phyloP scores from a whole-genome alignment of 2,329 filamentous ascomycete species.

The Diaporthe ilicicola region DNA sequence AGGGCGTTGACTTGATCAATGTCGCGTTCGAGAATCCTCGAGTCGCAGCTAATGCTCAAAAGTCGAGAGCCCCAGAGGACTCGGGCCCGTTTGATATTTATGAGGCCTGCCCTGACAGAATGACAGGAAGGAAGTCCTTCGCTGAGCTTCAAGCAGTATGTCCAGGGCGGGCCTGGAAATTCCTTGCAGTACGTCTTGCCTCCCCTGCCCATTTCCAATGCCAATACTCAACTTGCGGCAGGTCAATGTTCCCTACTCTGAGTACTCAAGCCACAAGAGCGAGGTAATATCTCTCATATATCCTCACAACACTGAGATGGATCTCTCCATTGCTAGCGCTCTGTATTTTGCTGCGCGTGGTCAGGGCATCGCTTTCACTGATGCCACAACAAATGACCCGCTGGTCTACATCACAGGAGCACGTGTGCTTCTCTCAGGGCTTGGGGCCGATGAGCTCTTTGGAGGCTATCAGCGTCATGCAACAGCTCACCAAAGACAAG shows the following conservation, averaged over 20 bases:
- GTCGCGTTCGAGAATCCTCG: constrained; percentile 97
- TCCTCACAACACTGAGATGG: constrained; percentile 98
- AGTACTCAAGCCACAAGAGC: constrained; percentile 73
- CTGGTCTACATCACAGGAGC: constrained; percentile 72
- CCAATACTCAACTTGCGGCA: constrained; percentile 40
- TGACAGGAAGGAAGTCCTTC: constrained; percentile 84
- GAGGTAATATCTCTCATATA: constrained; percentile 81
- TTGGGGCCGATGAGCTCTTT: constrained; percentile 96
- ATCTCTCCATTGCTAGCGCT: constrained; percentile 90
- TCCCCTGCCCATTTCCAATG: constrained; percentile 4
- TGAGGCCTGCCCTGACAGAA: constrained; percentile 88
- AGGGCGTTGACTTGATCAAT: constrained; percentile 88
- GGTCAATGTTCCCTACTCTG: constrained; percentile 83
- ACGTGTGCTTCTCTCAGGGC: constrained; percentile 86
- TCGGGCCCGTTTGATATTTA: constrained; percentile 58
- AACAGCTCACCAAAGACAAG: constrained; percentile 74
- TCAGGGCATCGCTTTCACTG: constrained; percentile 56
- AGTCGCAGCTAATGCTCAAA: constrained; percentile 65
- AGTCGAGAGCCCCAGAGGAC: constrained; percentile 39
- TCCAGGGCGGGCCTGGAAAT: constrained; percentile 78
- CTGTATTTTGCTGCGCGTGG: constrained; percentile 95
- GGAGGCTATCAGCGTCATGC: constrained; percentile 90
- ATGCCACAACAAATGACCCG: constrained; percentile 33
- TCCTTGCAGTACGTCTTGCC: constrained; percentile 69
- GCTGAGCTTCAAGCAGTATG: constrained; percentile 77